Evolutionary conservation across 257 asterid species (phyloP).

Genomic region (Fraxinus quadrangulata): DNA sequence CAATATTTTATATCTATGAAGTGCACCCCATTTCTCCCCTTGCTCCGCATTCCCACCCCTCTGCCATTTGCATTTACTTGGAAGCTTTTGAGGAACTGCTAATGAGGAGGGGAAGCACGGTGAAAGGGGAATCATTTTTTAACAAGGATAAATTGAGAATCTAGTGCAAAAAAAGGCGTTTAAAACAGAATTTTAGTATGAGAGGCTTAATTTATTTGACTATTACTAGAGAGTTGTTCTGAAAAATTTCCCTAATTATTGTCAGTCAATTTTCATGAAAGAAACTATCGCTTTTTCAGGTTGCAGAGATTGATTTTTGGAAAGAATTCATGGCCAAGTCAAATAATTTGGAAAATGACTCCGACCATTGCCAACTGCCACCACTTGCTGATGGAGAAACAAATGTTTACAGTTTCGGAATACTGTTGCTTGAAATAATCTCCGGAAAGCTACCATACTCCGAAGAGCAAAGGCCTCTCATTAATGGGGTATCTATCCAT

Average conservation of each 20-base stretch:
- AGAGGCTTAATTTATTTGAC: background rate
- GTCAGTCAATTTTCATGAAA: background rate
- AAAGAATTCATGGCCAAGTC: conserved; percentile 54
- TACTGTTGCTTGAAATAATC: conserved; percentile 70
- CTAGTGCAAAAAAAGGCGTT: background rate
- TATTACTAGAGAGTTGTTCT: background rate
- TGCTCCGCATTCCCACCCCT: background rate
- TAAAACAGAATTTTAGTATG: background rate
- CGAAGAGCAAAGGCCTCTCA: conserved; percentile 56
- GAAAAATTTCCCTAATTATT: background rate
- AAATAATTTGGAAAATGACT: conserved; percentile 44
- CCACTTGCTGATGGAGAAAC: conserved; percentile 60
- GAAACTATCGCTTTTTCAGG: conserved; percentile 41
- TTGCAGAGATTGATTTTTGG: conserved; percentile 69
- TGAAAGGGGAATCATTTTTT: background rate
- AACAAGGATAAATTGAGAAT: background rate
- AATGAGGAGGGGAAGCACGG: background rate
- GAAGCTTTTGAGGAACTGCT: background rate
- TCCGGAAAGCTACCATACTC: conserved; percentile 68
- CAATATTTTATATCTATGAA: background rate
- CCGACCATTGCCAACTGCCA: conserved; percentile 51
- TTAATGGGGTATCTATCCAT: conserved; percentile 57
- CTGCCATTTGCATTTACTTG: background rate
- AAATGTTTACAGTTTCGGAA: conserved; percentile 68
- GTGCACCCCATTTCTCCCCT: background rate